phyloP scores from a whole-genome alignment of 2,329 filamentous ascomycete genomes.

The Sclerotinia spermophila region DNA sequence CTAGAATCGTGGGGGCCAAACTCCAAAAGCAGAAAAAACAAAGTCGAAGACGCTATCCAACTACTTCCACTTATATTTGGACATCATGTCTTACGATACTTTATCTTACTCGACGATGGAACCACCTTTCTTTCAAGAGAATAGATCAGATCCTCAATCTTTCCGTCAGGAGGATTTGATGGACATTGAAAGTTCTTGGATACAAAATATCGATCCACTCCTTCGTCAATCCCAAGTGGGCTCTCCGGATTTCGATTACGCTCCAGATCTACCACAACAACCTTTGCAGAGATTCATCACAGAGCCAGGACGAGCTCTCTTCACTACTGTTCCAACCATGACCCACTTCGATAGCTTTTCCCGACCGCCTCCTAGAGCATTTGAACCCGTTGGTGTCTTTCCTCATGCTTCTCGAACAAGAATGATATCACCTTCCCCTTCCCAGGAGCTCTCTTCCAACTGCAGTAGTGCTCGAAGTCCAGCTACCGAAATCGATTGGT shows the following conservation, averaged over 20 bases:
- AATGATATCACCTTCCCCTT: constrained; percentile 29
- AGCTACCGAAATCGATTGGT: constrained; percentile 24
- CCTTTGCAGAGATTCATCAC: constrained; percentile 28
- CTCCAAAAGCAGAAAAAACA: not conserved
- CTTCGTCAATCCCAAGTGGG: constrained; percentile 9
- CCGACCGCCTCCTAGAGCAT: constrained; percentile 13
- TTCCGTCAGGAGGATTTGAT: constrained; percentile 19
- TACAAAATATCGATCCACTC: constrained; percentile 26
- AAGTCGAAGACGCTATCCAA: not conserved
- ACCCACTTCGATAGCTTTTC: constrained; percentile 5
- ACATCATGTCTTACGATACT: constrained; percentile 21
- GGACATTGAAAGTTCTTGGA: constrained; percentile 21
- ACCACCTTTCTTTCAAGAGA: constrained; percentile 19
- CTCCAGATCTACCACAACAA: constrained; percentile 21
- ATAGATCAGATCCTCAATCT: constrained; percentile 14
- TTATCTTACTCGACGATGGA: constrained; percentile 14
- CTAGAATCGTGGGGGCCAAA: constrained; percentile 14
- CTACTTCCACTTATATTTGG: not conserved
- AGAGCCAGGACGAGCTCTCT: constrained; percentile 23
- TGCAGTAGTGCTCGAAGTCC: constrained; percentile 29
- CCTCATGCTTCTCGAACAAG: constrained; percentile 22
- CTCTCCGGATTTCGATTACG: constrained; percentile 10
- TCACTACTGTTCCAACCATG: constrained; percentile 20
- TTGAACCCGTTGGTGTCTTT: constrained; percentile 23
- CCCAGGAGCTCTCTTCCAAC: constrained; percentile 27